Base-by-base conservation (phyloP, 2,329 filamentous ascomycete species). In the Nemania sp. region DNA sequence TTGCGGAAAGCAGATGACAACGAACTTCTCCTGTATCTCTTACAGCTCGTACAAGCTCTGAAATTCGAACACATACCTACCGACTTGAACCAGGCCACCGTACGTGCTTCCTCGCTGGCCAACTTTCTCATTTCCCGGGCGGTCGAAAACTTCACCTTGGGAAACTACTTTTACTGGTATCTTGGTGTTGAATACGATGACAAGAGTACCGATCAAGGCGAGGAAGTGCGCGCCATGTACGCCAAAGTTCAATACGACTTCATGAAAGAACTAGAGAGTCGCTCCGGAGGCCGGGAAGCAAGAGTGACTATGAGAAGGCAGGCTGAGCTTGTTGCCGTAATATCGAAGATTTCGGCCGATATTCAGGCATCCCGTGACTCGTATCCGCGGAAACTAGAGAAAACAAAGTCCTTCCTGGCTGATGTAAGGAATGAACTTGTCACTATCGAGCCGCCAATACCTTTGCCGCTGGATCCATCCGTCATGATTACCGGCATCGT, bases 121-220 rank as follows among this genome's bases (percentile, higher is more conserved):
- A 84, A 83, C 20, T 99, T 99, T 67, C 78, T 99, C 3, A 94
- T 99, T 51, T 84, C 89, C 1, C 84, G 94, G 30, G 95, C 94
- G 3, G 88, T 90, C 12, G 85, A 87, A 57, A 97, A 96, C 67
- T 90, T 97, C 66, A 87, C 89, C 55, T 80, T 99, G 1, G 94
- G 93, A 24, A 99, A 96, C 69, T 96, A 95, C 73, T 84, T 99
- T 49, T 90, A 97, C 70, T 99, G 94, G 94, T 99, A 97, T 71
- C 80, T 99, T 2, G 97, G 97, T 86, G 94, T 99, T 1, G 95
- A 99, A 73, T 95, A 92, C 63, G 91, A 95, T 63, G 93, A 97
- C 69, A 78, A 80, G 54, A 91, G 88, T 61, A 84, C 85, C 3
- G 88, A 91, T 37, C 90, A 92, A 63, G 81, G 85, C 19, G 78